Conservation (phyloP, 106 monocot species). For the Allium sativum region DNA sequence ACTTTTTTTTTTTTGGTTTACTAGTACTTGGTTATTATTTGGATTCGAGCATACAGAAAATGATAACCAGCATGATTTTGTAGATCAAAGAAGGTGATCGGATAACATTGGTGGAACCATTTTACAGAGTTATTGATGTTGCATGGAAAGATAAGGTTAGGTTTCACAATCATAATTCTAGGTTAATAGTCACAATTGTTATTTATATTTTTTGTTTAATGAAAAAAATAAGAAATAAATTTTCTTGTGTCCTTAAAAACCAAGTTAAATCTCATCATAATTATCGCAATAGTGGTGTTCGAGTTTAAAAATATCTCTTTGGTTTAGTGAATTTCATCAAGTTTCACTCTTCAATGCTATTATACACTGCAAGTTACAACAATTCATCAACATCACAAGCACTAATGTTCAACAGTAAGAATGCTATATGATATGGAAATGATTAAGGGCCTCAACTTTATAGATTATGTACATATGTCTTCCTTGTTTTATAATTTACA, state of each 20-base stretch:
- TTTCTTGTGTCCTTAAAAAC: background rate
- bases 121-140: conserved; percentile 35
- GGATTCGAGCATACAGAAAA: background rate
- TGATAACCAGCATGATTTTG: conserved; percentile 1
- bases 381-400: background rate
- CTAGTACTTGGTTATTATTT: background rate
- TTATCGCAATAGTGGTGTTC: too few species aligned
- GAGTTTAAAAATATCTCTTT: too few species aligned
- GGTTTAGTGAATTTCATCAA: background rate
- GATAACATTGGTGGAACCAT: conserved; percentile 64
- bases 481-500: background rate
- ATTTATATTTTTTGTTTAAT: background rate
- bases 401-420: background rate
- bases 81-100: conserved; percentile 90
- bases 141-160: conserved; percentile 77
- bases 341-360: background rate
- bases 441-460: background rate
- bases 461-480: background rate
- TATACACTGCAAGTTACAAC: background rate
- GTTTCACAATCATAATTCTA: background rate
- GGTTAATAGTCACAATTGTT: background rate
- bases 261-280: background rate
- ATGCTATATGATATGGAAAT: background rate
- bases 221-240: background rate
- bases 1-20: background rate